These are phyloP conservation scores for Ophiostoma sp. DNA, from an alignment of 2,329 filamentous ascomycete genomes.

Conservation along the genomic window DNA sequence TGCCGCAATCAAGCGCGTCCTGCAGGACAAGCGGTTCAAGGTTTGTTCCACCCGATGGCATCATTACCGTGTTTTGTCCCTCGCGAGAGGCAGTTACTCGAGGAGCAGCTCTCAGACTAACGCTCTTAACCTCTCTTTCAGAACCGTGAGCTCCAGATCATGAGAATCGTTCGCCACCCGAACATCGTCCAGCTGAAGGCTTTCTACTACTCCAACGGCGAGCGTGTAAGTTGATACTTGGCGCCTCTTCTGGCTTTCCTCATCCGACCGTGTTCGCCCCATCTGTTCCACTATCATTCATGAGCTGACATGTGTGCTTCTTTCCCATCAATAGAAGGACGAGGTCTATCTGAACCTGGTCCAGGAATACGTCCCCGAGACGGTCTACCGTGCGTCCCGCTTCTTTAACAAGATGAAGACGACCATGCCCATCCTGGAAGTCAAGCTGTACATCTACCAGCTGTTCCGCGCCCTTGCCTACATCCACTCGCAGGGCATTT, in stretches of 20 bases:
- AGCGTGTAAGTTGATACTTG: constrained; percentile 66
- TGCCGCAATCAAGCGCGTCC: constrained; percentile 96
- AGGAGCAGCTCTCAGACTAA: not conserved
- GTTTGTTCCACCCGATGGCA: constrained; percentile 47
- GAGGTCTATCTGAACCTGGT: constrained; percentile 98
- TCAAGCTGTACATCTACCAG: constrained; percentile 99
- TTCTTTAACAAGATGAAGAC: constrained; percentile 99
- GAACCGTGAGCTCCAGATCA: constrained; percentile 99
- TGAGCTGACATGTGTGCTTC: constrained; percentile 24
- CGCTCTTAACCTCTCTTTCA: constrained; percentile 41
- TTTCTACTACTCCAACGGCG: constrained; percentile 99
- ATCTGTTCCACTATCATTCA: not conserved
- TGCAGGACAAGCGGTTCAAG: constrained; percentile 99
- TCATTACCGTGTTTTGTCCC: not conserved
- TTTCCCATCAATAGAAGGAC: constrained; percentile 68
- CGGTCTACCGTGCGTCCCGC: constrained; percentile 93
- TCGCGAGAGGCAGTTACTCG: not conserved
- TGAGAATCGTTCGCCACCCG: constrained; percentile 97
- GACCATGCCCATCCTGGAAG: constrained; percentile 97
- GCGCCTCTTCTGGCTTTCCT: not conserved
- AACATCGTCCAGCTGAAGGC: constrained; percentile 99
- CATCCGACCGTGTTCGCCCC: not conserved
- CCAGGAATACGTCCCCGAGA: constrained; percentile 97
- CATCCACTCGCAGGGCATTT: constrained; percentile 98
- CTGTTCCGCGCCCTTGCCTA: constrained; percentile 97